Evolutionary conservation across 2,329 filamentous ascomycete genomes (phyloP).

Genomic region (Ilyonectria sp.): DNA sequence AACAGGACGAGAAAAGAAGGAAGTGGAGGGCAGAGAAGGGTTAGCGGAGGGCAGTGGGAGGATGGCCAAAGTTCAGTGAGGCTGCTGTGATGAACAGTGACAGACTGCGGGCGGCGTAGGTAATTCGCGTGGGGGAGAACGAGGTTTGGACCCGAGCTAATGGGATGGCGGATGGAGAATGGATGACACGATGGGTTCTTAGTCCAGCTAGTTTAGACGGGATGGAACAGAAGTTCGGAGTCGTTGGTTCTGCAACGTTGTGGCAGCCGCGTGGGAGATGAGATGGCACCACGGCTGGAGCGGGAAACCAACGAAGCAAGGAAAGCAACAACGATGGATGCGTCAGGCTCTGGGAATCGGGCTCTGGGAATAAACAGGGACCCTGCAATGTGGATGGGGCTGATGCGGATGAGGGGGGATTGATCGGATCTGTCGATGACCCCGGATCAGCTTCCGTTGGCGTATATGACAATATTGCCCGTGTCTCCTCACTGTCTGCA

Average conservation of each 20-base stretch:
- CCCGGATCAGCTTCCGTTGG: background rate
- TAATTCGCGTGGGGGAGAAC: constrained; percentile 7
- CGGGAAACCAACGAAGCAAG: constrained; percentile 1
- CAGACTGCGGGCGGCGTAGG: constrained; percentile 7
- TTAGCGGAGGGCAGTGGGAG: constrained; percentile 3
- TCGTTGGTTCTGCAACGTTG: background rate
- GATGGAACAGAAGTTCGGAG: background rate
- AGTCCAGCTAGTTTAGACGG: background rate
- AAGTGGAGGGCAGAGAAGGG: constrained; percentile 13
- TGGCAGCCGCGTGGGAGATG: background rate
- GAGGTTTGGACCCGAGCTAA: background rate
- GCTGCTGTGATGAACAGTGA: constrained; percentile 10
- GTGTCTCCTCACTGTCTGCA: background rate
- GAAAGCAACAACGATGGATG: background rate
- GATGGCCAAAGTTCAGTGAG: constrained; percentile 7
- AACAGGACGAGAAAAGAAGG: constrained; percentile 25
- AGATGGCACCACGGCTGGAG: constrained; percentile 3
- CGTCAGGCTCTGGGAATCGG: background rate
- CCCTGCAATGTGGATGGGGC: background rate
- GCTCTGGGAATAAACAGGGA: background rate
- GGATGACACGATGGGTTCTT: background rate
- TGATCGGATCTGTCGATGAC: background rate
- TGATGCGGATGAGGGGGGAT: background rate
- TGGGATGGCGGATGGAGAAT: background rate
- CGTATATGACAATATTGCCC: background rate